Evolutionary conservation across 768 basidiomycete genomes (phyloP), one percentile per base, ranked within the genome.

Genomic region (Naganishia vaughanmartiniae): DNA sequence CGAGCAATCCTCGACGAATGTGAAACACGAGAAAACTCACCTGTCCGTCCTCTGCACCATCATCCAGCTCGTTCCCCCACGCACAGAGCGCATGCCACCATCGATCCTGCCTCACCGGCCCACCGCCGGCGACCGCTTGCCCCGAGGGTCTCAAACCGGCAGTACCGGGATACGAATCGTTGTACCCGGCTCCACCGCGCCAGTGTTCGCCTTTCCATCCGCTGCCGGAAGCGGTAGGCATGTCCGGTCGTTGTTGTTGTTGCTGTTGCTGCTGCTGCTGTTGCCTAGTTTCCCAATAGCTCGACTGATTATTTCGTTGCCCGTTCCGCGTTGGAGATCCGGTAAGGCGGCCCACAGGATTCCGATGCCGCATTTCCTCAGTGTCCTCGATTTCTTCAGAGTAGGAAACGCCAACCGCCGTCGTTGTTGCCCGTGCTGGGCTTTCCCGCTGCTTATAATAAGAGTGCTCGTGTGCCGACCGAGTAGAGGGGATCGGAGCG

Each of bases 81-180:
- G 80, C 75, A 60, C 80, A 81, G 7, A 81, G 68, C 26, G 80
- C 78, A 74, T 79, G 76, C 80, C 80, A 81, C 80, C 80, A 81
- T 68, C 75, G 76, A 26, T 81, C 80, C 57, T 60, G 53, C 48
- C 67, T 65, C 24, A 69, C 57, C 48, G 17, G 48, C 48, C 5
- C 4, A 9, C 7, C 48, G 7, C n/a, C 24, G 5, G 15, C 45
- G 6, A 4, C 21, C 48, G 48, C 42, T 15, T 42, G 42, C 42
- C 42, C 42, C 10, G 42, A 42, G 14, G 17, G 3, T 39, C 67
- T 45, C n/a, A n/a, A n/a, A 39, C 58, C 39, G 24, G 45, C 30
- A n/a, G 10, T 31, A 11, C 68, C 45, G n/a, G 48, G 48, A 31
- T 58, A 33, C 19, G 46, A 28, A n/a, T 54, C 53, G 42, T 31